A percentile compares a stretch with the other conserved stretches of the same genome.
These are phyloP conservation scores for Blastocystis sp. DNA, from an alignment of 352 stramenopile species.

Conservation along the genomic window DNA sequence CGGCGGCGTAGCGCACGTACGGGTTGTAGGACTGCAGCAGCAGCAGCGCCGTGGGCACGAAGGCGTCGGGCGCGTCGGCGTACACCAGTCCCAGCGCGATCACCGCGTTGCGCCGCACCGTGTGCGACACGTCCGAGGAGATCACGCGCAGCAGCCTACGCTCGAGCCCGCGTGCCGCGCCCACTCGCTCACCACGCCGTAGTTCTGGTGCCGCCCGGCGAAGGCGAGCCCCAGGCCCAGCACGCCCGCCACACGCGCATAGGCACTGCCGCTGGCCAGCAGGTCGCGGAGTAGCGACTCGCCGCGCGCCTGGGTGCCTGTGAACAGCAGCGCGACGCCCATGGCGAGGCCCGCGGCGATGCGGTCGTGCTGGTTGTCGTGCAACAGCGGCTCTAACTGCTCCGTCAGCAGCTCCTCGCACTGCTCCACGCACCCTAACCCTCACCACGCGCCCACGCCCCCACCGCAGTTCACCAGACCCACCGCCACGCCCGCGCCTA, in stretches of 20 bases:
- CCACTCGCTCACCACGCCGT: neutral
- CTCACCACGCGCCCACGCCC: conserved; percentile 70
- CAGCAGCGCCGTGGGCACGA: conserved; percentile 90
- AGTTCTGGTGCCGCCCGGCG: neutral
- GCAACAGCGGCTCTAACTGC: conserved; percentile 92
- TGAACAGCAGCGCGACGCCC: conserved; percentile 89
- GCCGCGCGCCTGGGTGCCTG: conserved; percentile 82
- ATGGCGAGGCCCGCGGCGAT: conserved; percentile 96
- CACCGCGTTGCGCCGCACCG: conserved; percentile 94
- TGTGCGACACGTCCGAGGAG: conserved; percentile 95
- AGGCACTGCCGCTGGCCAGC: conserved; percentile 86
- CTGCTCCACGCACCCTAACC: conserved; percentile 72
- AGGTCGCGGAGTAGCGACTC: conserved; percentile 93
- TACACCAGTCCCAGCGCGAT: conserved; percentile 94
- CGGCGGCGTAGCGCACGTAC: conserved; percentile 96
- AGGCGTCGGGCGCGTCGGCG: conserved; percentile 71
- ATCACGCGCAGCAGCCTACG: conserved; percentile 92
- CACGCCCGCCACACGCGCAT: conserved; percentile 89
- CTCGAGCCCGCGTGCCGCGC: neutral
- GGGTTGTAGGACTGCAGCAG: conserved; percentile 98
- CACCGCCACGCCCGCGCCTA: conserved; percentile 93
- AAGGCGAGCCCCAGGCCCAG: conserved; percentile 89
- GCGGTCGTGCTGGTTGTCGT: conserved; percentile 98
- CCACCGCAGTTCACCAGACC: conserved; percentile 79
- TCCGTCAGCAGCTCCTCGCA: conserved; percentile 78